phyloP scores from a whole-genome alignment of 352 stramenopile species.

The Pythium diclinum region DNA sequence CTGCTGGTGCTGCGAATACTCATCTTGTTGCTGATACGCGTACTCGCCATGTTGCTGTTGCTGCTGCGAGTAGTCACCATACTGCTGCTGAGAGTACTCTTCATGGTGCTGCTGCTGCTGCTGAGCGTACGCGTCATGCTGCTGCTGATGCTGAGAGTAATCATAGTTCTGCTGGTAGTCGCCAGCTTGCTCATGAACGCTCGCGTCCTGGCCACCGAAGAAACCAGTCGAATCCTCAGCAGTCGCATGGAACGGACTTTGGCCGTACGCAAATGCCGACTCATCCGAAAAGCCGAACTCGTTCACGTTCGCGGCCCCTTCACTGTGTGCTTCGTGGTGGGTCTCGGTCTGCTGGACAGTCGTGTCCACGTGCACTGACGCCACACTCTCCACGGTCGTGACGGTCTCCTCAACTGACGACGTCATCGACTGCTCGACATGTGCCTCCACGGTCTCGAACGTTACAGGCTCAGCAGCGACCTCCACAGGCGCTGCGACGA shows the following conservation, averaged over 20 bases:
- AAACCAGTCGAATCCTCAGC: neutral
- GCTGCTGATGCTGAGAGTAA: neutral
- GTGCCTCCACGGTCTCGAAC: neutral
- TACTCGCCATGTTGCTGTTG: neutral
- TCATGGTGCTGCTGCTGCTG: neutral
- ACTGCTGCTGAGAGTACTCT: neutral
- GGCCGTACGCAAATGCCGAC: neutral
- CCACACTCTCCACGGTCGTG: neutral
- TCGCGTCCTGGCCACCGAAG: neutral
- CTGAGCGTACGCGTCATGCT: neutral
- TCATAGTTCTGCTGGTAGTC: neutral
- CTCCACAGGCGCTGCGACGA: neutral
- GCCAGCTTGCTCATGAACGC: neutral
- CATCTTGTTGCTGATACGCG: neutral
- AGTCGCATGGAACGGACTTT: neutral
- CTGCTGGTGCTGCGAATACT: slow-evolving; percentile 5
- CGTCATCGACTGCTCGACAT: neutral
- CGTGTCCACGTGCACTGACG: neutral
- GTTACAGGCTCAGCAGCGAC: neutral
- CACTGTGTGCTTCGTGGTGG: neutral
- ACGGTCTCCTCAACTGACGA: neutral
- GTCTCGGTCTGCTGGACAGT: neutral
- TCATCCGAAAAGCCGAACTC: slow-evolving; percentile 1
- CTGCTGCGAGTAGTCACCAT: neutral
- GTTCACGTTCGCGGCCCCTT: neutral